Evolutionary conservation across 2,329 filamentous ascomycete species (phyloP), one percentile per base, ranked within the genome.

Genomic region (Aspergillus sp.): DNA sequence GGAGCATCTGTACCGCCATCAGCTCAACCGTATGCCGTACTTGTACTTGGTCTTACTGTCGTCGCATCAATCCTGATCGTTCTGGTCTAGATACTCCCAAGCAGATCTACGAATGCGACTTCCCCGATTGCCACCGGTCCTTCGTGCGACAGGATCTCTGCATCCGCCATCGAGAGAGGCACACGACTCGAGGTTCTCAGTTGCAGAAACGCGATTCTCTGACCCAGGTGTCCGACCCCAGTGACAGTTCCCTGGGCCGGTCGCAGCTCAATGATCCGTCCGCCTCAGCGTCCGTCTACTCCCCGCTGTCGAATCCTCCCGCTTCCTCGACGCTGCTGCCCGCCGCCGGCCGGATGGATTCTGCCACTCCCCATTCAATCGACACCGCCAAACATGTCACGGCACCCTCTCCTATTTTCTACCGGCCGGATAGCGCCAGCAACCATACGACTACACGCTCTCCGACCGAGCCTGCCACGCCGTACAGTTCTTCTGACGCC

Each of bases 111-210:
- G 77, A 78, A 52, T 96, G 91, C 67, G 85, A 93, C 53, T 94
- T 88, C 50, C 84, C 85, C 13, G 86, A 88, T 52, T 98, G 91
- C 60, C 77, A 80, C 39, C 81, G 89, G 32, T 80, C 83, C 19
- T 98, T 96, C 63, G 89, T 96, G 36, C 79, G 91, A 42, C 85
- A 93, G 45, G 91, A 98, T 58, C 70, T 98, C 37, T 86, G 91
- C 54, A 82, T 91, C 52, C 79, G 84, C 26, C 84, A 91, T 60
- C 75, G 79, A 53, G 83, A 89, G 55, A 75, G 84, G 26, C 84
- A 89, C 59, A 83, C 78, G 8, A 82, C 81, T 17, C 60, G 65
- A 34, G 66, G 66, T 25, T 69, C 67, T n/a, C 66, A 69, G 42
- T 47, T 69, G 11, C 66, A 69, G 44, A 66, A 67, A 43, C 64